Percentiles rank a stretch among this genome's conserved stretches.
phyloP scores from a whole-genome alignment of 2,329 filamentous ascomycete species.

The Neobulgaria alba region DNA sequence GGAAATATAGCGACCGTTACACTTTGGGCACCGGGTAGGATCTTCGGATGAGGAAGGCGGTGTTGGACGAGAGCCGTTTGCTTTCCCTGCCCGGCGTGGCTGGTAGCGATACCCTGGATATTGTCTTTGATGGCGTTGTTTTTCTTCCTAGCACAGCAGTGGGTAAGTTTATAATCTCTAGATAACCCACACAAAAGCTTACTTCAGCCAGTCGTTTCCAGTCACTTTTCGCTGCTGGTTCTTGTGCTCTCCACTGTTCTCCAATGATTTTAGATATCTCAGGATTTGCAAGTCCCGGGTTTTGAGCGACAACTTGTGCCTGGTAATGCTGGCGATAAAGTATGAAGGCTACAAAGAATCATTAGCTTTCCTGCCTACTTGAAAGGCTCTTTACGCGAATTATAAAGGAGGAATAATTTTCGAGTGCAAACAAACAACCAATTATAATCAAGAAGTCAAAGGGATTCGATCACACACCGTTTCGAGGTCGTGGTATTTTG shows the following conservation, averaged over 20 bases:
- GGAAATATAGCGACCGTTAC: slow-evolving; percentile 45
- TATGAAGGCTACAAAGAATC: slow-evolving; percentile 70
- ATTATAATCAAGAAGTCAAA: slow-evolving; percentile 17
- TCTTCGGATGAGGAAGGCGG: slow-evolving; percentile 35
- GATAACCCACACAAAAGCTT: slow-evolving; percentile 16
- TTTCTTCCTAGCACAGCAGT: slow-evolving; percentile 58
- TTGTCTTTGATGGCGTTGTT: slow-evolving; percentile 76
- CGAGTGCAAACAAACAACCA: slow-evolving; percentile 9
- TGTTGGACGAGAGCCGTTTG: slow-evolving; percentile 15
- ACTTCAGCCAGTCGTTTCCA: slow-evolving; percentile 89
- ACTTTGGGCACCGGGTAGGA: slow-evolving; percentile 57
- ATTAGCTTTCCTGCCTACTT: slow-evolving; percentile 25
- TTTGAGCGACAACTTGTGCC: slow-evolving; percentile 65
- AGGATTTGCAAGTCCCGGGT: slow-evolving; percentile 62
- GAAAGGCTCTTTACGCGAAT: slow-evolving; percentile 15
- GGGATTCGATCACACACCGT: slow-evolving; percentile 44
- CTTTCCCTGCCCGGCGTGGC: slow-evolving; percentile 39
- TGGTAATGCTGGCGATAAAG: slow-evolving; percentile 93
- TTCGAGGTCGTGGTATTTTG: slow-evolving; percentile 62
- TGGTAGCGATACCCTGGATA: slow-evolving; percentile 95
- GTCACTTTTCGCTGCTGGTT: slow-evolving; percentile 64
- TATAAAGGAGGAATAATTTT: slow-evolving; percentile 17
- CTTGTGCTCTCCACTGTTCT: slow-evolving; percentile 71
- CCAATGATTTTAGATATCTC: slow-evolving; percentile 19
- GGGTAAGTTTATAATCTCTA: slow-evolving; percentile 1